A percentile compares a stretch with the other conserved stretches of the same genome.
phyloP scores from a whole-genome alignment of 208 protist species.

The Trypanosoma brucei region DNA sequence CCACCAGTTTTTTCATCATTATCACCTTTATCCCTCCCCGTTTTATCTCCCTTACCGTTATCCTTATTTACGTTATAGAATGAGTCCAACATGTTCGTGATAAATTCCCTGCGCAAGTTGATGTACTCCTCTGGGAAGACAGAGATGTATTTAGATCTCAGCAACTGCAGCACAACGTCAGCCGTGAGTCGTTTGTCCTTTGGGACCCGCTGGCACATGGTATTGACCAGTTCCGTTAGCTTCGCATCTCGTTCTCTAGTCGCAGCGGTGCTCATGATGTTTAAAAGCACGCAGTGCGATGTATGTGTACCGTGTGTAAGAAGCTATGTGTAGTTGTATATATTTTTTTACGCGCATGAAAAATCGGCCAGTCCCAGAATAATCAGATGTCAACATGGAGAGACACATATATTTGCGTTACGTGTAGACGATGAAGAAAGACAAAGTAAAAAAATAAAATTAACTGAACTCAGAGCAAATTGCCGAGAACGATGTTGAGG shows the following conservation, averaged over 20 bases:
- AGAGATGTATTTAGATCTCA: constrained; percentile 52
- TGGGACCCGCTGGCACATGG: constrained; percentile 64
- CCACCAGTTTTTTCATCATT: not conserved
- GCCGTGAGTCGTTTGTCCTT: constrained; percentile 67
- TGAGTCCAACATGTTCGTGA: constrained; percentile 36
- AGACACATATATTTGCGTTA: too few relatives aligned
- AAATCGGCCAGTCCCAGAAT: too few relatives aligned
- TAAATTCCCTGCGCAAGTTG: constrained; percentile 35
- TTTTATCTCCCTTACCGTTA: not conserved
- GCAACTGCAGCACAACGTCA: constrained; percentile 62
- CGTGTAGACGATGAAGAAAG: too few relatives aligned
- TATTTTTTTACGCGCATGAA: too few relatives aligned
- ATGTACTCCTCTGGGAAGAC: constrained; percentile 62
- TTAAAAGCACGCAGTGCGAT: not conserved
- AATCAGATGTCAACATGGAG: too few relatives aligned
- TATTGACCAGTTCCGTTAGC: constrained; percentile 52
- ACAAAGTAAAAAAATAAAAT: too few relatives aligned
- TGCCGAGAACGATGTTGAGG: too few relatives aligned
- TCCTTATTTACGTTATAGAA: constrained; percentile 19
- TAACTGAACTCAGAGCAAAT: too few relatives aligned
- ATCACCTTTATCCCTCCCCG: not conserved
- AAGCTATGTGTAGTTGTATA: too few relatives aligned
- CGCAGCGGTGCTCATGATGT: constrained; percentile 17
- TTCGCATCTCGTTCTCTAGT: constrained; percentile 53
- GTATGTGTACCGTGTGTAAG: too few relatives aligned